Conservation (phyloP, 371 early-diverging fungal species). For the Mortierella sp. region DNA sequence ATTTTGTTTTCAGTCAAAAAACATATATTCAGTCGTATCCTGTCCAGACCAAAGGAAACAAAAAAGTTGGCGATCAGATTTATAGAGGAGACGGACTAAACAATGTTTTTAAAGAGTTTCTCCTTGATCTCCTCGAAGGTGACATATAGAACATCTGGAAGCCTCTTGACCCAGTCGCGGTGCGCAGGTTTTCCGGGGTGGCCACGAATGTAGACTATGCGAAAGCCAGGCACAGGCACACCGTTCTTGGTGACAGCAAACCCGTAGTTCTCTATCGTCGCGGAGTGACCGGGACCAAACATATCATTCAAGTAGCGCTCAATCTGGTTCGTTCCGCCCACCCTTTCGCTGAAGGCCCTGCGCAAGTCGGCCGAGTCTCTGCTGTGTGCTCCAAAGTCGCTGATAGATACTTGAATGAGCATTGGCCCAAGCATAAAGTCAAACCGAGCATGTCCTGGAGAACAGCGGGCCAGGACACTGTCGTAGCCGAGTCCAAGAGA, state of each 20-base stretch:
- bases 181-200: conserved; percentile 17
- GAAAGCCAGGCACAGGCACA: conserved; percentile 36
- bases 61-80: too few relatives aligned
- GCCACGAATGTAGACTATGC: conserved; percentile 51
- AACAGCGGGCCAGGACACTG: conserved; percentile 27
- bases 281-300: conserved; percentile 38
- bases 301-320: conserved; percentile 42
- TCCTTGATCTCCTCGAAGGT: too few relatives aligned
- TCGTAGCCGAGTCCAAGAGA: conserved; percentile 21
- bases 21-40: too few relatives aligned
- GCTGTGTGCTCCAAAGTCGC: conserved; percentile 41
- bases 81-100: too few relatives aligned
- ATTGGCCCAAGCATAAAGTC: conserved; percentile 47
- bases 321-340: conserved; percentile 41
- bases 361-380: conserved; percentile 14
- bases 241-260: conserved; percentile 33
- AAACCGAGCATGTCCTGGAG: conserved; percentile 43
- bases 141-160: too few relatives aligned
- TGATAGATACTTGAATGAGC: conserved; percentile 47
- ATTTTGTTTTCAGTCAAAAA: too few relatives aligned
- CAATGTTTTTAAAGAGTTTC: too few relatives aligned
- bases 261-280: conserved; percentile 20
- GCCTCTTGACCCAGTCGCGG: background rate
- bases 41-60: too few relatives aligned
- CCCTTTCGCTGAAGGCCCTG: conserved; percentile 14